Percentiles rank a stretch among this genome's conserved stretches.
Conservation (phyloP, 2,329 filamentous ascomycete genomes). For the Botryotinia narcissicola region DNA sequence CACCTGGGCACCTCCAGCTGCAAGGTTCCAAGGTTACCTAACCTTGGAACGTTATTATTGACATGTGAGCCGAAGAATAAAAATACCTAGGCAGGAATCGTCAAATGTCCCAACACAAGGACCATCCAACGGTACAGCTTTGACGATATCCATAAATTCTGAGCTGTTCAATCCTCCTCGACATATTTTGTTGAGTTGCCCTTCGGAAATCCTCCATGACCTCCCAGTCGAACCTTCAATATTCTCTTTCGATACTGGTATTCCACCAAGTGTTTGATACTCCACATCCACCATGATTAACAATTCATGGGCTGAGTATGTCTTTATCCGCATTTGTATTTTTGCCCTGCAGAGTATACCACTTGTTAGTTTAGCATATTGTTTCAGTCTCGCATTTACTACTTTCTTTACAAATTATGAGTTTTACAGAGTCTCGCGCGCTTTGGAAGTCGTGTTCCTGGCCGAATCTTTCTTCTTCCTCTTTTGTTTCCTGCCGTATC, state of each 20-base stretch:
- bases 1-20: too few relatives aligned
- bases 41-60: not conserved
- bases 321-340: conserved; percentile 48
- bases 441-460: conserved; percentile 44
- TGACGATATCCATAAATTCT: not conserved
- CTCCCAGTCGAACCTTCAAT: not conserved
- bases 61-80: conserved; percentile 9
- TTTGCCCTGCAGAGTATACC: conserved; percentile 48
- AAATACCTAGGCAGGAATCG: not conserved
- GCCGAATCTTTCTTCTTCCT: conserved; percentile 56
- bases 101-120: not conserved
- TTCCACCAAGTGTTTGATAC: not conserved
- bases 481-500: conserved; percentile 52
- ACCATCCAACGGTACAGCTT: not conserved
- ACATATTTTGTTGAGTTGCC: not conserved
- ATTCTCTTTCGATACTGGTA: not conserved
- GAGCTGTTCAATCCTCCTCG: not conserved
- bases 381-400: conserved; percentile 35
- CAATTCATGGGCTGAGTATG: conserved; percentile 35
- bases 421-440: conserved; percentile 34
- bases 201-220: not conserved
- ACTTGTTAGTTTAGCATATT: conserved; percentile 50
- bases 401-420: conserved; percentile 37
- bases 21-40: too few relatives aligned
- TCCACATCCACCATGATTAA: conserved; percentile 37